Percentiles rank a stretch among this genome's conserved stretches.
Evolutionary conservation across 2,329 filamentous ascomycete genomes (phyloP).

Genomic region (Neurospora sp.): DNA sequence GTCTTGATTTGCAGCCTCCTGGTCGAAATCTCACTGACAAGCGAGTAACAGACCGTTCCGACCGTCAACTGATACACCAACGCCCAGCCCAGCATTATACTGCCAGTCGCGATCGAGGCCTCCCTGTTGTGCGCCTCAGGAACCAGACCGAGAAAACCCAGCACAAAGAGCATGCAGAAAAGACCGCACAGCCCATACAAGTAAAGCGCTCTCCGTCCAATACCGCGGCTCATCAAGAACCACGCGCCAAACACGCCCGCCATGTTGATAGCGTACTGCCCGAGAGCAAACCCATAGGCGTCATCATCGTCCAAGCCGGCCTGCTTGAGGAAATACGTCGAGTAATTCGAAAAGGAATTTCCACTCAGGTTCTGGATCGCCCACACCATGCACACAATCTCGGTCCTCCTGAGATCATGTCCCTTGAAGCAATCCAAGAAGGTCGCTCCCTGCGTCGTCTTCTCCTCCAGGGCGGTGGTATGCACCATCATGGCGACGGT

Average conservation of each 20-base stretch:
- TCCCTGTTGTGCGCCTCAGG: slow-evolving; percentile 46
- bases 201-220: slow-evolving; percentile 69
- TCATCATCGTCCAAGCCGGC: slow-evolving; percentile 42
- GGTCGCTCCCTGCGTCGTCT: slow-evolving; percentile 60
- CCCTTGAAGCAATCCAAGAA: slow-evolving; percentile 82
- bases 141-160: slow-evolving; percentile 75
- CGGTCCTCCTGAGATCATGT: slow-evolving; percentile 66
- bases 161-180: slow-evolving; percentile 66
- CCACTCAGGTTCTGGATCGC: slow-evolving; percentile 54
- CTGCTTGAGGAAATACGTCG: slow-evolving; percentile 52
- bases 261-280: slow-evolving; percentile 63
- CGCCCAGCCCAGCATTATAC: slow-evolving; percentile 76
- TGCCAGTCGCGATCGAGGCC: slow-evolving; percentile 67
- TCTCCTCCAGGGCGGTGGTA: slow-evolving; percentile 70
- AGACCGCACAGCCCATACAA: slow-evolving; percentile 65
- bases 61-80: slow-evolving; percentile 79
- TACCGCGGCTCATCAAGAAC: slow-evolving; percentile 64
- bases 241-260: slow-evolving; percentile 73
- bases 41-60: slow-evolving; percentile 80
- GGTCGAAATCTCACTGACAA: slow-evolving; percentile 77
- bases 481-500: slow-evolving; percentile 89
- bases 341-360: slow-evolving; percentile 56
- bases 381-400: slow-evolving; percentile 57
- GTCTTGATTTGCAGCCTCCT: slow-evolving; percentile 84
- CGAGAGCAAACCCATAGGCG: slow-evolving; percentile 51